Conservation (phyloP, 1,139 yeast species). For the Candida pseudoviswanathii region DNA sequence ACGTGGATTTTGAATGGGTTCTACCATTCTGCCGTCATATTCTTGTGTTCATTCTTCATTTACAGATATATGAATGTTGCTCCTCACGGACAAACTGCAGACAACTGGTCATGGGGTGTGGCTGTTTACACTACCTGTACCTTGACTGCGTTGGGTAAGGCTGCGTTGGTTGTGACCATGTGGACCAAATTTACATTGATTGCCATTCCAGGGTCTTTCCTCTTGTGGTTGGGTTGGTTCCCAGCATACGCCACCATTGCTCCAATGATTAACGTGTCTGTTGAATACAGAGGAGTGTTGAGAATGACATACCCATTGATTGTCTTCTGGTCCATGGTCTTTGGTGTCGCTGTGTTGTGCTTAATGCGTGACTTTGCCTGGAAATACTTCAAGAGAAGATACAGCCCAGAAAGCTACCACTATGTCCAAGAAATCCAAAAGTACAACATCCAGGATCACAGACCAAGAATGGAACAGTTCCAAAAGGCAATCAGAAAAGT, state of each 20-base stretch:
- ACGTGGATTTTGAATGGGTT: constrained; percentile 97
- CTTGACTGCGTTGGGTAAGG: constrained; percentile 89
- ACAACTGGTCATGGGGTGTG: constrained; percentile 96
- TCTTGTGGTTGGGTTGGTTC: constrained; percentile 81
- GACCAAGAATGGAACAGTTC: constrained; percentile 95
- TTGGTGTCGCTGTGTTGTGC: constrained; percentile 77
- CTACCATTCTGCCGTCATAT: constrained; percentile 86
- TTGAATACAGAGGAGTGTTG: constrained; percentile 81
- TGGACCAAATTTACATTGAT: constrained; percentile 93
- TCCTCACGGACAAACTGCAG: constrained; percentile 70
- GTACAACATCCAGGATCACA: constrained; percentile 87
- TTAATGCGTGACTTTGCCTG: constrained; percentile 86
- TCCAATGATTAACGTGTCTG: constrained; percentile 79
- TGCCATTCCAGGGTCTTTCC: constrained; percentile 93
- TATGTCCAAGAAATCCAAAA: constrained; percentile 96
- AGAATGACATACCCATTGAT: constrained; percentile 75
- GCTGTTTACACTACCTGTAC: constrained; percentile 87
- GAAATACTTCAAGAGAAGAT: constrained; percentile 93
- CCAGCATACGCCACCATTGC: constrained; percentile 88
- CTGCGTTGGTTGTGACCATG: constrained; percentile 85
- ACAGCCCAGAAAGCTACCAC: constrained; percentile 89
- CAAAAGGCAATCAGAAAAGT: constrained; percentile 97
- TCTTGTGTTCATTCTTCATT: constrained; percentile 69
- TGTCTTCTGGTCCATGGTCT: constrained; percentile 81
- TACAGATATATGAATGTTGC: constrained; percentile 70